Evolutionary conservation across 371 early-diverging fungal species (phyloP).

Genomic region (Rhizomucor miehei): DNA sequence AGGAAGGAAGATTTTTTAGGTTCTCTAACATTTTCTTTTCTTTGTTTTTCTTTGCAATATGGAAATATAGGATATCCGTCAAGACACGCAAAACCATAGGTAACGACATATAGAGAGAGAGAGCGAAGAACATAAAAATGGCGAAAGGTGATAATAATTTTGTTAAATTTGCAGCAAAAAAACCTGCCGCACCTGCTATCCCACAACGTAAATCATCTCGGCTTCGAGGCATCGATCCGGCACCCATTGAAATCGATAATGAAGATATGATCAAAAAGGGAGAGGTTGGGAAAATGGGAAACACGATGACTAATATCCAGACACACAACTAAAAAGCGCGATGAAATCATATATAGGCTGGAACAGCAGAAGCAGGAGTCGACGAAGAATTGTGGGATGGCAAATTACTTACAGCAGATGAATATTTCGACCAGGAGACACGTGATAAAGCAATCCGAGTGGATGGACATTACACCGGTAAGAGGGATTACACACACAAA

Average conservation of each 20-base stretch:
- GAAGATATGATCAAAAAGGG: conserved; percentile 11
- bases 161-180: too few species aligned
- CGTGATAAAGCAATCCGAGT: conserved; percentile 53
- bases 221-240: conserved; percentile 42
- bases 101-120: background rate
- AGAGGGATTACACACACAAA: too few species aligned
- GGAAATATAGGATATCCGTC: conserved; percentile 10
- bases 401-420: conserved; percentile 52
- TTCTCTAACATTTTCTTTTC: too few species aligned
- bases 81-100: conserved; percentile 11
- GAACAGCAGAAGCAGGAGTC: conserved; percentile 21
- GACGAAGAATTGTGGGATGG: conserved; percentile 38
- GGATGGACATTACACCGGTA: conserved; percentile 53
- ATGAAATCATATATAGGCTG: too few species aligned
- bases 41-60: too few species aligned
- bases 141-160: too few species aligned
- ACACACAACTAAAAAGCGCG: conserved; percentile 5
- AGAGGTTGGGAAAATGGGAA: too few species aligned
- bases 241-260: conserved; percentile 30
- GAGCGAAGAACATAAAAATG: background rate
- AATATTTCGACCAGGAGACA: conserved; percentile 50
- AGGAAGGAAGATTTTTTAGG: too few species aligned
- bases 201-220: conserved; percentile 43
- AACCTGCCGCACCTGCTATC: conserved; percentile 2
- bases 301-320: background rate